phyloP scores from a whole-genome alignment of 768 basidiomycete genomes.

The Sporobolomyces roseus region DNA sequence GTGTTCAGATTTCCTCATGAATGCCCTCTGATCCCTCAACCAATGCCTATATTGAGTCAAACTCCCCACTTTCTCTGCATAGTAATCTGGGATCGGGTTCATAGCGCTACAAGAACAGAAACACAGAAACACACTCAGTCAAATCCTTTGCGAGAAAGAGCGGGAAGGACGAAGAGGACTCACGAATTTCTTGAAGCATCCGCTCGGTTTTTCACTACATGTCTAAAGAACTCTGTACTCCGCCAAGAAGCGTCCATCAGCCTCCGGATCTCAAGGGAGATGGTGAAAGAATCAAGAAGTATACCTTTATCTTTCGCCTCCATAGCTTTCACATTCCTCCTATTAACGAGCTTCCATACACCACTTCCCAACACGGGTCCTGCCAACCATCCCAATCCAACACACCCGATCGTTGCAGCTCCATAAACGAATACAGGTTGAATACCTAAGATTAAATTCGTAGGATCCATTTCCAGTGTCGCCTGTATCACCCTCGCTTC shows the following conservation, averaged over 20 bases:
- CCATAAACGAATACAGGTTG: slow-evolving; percentile 42
- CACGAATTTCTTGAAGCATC: slow-evolving; percentile 47
- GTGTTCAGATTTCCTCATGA: slow-evolving; percentile 31
- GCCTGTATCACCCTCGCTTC: slow-evolving; percentile 15
- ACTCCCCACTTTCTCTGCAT: slow-evolving; percentile 47
- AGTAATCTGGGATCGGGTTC: slow-evolving; percentile 36
- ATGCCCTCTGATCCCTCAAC: slow-evolving; percentile 31
- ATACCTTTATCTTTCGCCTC: slow-evolving; percentile 43
- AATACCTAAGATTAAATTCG: slow-evolving; percentile 37
- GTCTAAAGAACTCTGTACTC: slow-evolving; percentile 32
- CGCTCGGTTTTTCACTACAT: slow-evolving; percentile 45
- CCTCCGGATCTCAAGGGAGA: too few species aligned
- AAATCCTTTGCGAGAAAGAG: background rate
- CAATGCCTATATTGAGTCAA: slow-evolving; percentile 32
- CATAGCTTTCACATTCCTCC: slow-evolving; percentile 24
- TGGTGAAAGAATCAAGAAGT: background rate
- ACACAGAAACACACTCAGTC: background rate
- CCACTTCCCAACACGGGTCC: slow-evolving; percentile 40
- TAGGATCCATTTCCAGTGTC: slow-evolving; percentile 39
- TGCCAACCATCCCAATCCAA: slow-evolving; percentile 42
- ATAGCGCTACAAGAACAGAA: background rate
- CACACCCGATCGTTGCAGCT: slow-evolving; percentile 39
- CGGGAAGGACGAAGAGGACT: background rate
- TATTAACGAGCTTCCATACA: slow-evolving; percentile 35
- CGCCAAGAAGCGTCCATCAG: too few species aligned